A percentile compares a stretch with the other conserved stretches of the same genome.
These are phyloP conservation scores for Rhododendron vialii DNA, from an alignment of 148 eudicot genomes.

Conservation along the genomic window DNA sequence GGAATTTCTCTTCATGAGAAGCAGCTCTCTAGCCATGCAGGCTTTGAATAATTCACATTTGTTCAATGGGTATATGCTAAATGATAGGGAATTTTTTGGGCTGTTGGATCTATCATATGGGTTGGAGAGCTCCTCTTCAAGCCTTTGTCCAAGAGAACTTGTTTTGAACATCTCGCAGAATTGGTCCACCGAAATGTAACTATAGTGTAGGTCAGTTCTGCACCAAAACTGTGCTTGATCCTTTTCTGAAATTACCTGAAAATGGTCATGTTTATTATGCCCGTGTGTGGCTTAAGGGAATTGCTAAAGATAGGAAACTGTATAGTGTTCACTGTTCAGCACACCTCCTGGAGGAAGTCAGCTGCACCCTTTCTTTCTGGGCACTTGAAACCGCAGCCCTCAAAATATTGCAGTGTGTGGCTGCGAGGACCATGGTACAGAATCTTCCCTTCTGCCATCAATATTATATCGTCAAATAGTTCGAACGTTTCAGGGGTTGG, in stretches of 20 bases:
- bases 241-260: constrained; percentile 67
- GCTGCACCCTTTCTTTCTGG: constrained; percentile 81
- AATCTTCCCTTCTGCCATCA: constrained; percentile 81
- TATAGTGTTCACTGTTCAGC: background rate
- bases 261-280: background rate
- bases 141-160: constrained; percentile 42
- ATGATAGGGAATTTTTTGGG: constrained; percentile 45
- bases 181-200: constrained; percentile 42
- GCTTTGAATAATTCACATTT: constrained; percentile 65
- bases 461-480: constrained; percentile 65
- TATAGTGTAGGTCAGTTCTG: constrained; percentile 33
- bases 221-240: constrained; percentile 80
- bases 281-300: background rate
- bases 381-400: constrained; percentile 63
- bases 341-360: constrained; percentile 88
- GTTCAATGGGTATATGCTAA: constrained; percentile 42
- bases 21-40: constrained; percentile 69
- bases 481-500: constrained; percentile 87
- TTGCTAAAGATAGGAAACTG: background rate
- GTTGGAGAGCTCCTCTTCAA: constrained; percentile 39
- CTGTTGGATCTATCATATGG: constrained; percentile 40
- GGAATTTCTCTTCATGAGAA: constrained; percentile 73
- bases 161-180: constrained; percentile 47
- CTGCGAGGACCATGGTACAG: constrained; percentile 67
- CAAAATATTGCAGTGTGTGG: constrained; percentile 46